Base-by-base conservation (phyloP, 257 asterid genomes). In the Nicotiana noctiflora region DNA sequence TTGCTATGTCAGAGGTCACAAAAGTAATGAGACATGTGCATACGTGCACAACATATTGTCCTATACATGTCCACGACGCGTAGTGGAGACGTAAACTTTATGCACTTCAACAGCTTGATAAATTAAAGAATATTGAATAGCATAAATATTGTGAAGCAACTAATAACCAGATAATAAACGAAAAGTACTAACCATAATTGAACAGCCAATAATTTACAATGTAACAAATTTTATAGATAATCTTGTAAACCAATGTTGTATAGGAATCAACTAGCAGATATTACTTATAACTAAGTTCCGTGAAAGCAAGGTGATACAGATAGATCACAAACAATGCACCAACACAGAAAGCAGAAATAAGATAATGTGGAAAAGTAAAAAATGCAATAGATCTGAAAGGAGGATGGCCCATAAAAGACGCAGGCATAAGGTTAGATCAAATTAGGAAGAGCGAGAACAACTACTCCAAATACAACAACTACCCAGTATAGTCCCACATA, bases 91-190 rank as follows among this genome's bases (percentile, higher is more conserved):
- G 0, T 46, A 72, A 72, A 46, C 14, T 27, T 72, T 72, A 72
- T 72, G 40, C 61, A 49, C 78, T 44, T 46, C 78, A 49, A 72
- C 60, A 13, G 61, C 60, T 72, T 72, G 21, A 70, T 70, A 52
- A 72, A 72, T 72, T 60, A 44, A 55, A 44, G 13, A 72, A 72
- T 37, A 72, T 23, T 72, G 77, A 72, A 72, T 72, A 72, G 40
- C 59, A 72, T 27, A 62, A 62, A 44, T 72, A 46, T 72, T 72
- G 59, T 46, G 77, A 72, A 72, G 77, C 19, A 44, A 72, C 13
- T 46, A 72, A 46, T 46, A 44, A 21, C 59, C 37, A 21, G 14
- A 72, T 21, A 72, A 72, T 57, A 21, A 44, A 40, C 6, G 60
- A 57, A 17, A 72, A 72, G 60, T 46, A 44, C 56, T 12, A 70